Base-by-base conservation (phyloP, 1,284 basidiomycete genomes). In the Stereum hirsutum region DNA sequence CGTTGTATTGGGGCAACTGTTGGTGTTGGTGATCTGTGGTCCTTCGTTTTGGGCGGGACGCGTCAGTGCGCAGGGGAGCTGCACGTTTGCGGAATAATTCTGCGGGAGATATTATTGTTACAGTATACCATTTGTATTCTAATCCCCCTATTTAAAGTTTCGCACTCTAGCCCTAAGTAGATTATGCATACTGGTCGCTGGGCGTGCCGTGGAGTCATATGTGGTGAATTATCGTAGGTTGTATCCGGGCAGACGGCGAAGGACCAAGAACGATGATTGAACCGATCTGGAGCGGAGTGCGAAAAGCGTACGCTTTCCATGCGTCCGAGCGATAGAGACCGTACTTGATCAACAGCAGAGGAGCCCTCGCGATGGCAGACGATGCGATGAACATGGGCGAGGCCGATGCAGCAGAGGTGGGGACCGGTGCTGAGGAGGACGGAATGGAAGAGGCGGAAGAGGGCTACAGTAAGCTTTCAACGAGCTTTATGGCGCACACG, bases 1-100 rank as follows among this genome's bases (percentile, higher is more conserved):
- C 53, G 83, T 87, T 68, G 59, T 75, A 20, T 59, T 70, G 17
- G 85, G 82, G 10, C 90, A 96, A 60, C 38, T 82, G 3, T 53
- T 92, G 30, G 64, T 93, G 41, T 60, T 94, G 19, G 62, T 85
- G n/a, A 78, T 93, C 34, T 62, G 91, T 42, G 92, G 91, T 2
- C 69, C 83, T 19, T 70, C 83, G 1, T 69, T 79, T 47, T 83
- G 80, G 78, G 63, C 61, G 8, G 69, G 65, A 36, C 57, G 63
- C 43, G 65, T 74, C 17, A 64, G 63, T 43, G 63, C 72, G 46
- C 60, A 60, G 46, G 39, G 49, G 30, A 61, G 56, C 43, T 77
- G 75, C 48, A 56, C 45, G 14, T 68, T 65, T 51, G 45, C 50
- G 17, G 3, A 32, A 32, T 32, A 32, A 10, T 32, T n/a, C n/a